Evolutionary conservation across 257 asterid genomes (phyloP), one percentile per base, ranked within the genome.

Genomic region (Forsythia viridissima): DNA sequence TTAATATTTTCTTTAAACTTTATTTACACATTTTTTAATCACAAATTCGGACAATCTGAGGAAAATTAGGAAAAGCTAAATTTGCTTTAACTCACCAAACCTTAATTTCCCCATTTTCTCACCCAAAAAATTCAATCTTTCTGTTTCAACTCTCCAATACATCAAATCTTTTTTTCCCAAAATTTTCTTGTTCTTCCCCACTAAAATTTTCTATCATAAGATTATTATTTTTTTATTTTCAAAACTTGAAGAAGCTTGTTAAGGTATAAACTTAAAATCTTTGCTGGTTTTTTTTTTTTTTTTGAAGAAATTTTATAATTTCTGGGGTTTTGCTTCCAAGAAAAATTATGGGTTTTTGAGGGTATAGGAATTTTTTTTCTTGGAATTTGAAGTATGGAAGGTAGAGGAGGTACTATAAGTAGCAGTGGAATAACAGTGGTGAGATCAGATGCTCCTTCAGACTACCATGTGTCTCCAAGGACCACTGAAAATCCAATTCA

Each of bases 381-480:
- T 69, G 74, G 24, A 42, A 46, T 80, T 77, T 68, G 51, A 76
- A 83, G 67, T 70, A 93, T 90, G 94, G 97, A 89, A 87, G 93
- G 80, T 83, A 61, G 69, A 20, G 69, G 38, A 20, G 37, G 38
- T 61, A 86, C 81, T 88, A 83, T 84, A 83, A 88, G 79, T 84
- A 87, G 84, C 83, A 87, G 88, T 86, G 96, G 92, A 83, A 97
- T 94, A 42, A 90, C 92, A 70, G 94, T 90, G 79, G 89, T 94
- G 89, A 94, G 94, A 89, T 94, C 98, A 84, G 98, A 94, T 90
- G 97, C 93, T 76, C 96, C 98, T 52, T 90, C 98, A 40, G 89
- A 89, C 71, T 92, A 90, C 92, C 97, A 91, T 44, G 87, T 92
- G 78, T 90, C 96, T 77, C 92, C 93, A n/a, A 88, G 97, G 80